Conservation (phyloP, 371 early-diverging fungal species). For the Mortierella polycephala region DNA sequence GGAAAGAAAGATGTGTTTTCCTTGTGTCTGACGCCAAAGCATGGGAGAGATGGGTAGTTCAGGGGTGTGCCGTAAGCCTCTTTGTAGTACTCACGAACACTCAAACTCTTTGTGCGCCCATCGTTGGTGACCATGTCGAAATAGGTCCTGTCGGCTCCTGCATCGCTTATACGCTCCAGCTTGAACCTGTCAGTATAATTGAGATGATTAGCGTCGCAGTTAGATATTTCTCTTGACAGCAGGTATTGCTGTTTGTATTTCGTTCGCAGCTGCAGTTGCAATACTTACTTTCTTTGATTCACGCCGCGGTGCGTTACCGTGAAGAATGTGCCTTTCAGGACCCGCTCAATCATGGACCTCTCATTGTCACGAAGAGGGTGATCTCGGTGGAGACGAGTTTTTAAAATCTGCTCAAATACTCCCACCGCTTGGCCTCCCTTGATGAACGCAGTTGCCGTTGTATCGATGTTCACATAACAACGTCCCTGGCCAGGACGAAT, state of each 20-base stretch:
- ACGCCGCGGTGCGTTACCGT: slow-evolving; percentile 66
- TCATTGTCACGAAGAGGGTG: neutral
- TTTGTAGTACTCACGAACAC: slow-evolving; percentile 72
- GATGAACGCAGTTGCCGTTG: slow-evolving; percentile 27
- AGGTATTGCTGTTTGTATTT: neutral
- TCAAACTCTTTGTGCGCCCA: slow-evolving; percentile 40
- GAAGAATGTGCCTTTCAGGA: slow-evolving; percentile 52
- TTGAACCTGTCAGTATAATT: slow-evolving; percentile 56
- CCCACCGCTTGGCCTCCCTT: slow-evolving; percentile 36
- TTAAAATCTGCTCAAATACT: slow-evolving; percentile 5
- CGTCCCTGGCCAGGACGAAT: slow-evolving; percentile 64
- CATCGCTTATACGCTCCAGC: slow-evolving; percentile 61
- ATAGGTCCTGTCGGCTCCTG: slow-evolving; percentile 63
- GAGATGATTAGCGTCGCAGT: slow-evolving; percentile 15
- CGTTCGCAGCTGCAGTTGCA: neutral
- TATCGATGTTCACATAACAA: slow-evolving; percentile 35
- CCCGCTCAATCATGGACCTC: slow-evolving; percentile 6
- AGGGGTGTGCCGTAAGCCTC: slow-evolving; percentile 64
- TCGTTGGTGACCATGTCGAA: slow-evolving; percentile 57
- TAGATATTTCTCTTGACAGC: neutral
- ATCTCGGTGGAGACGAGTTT: neutral
- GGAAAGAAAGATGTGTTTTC: slow-evolving; percentile 64
- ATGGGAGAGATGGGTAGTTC: slow-evolving; percentile 77
- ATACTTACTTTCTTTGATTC: slow-evolving; percentile 43
- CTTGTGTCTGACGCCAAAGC: slow-evolving; percentile 63